Evolutionary conservation across 2,329 filamentous ascomycete genomes (phyloP).

Genomic region (Westerdykella sp.): DNA sequence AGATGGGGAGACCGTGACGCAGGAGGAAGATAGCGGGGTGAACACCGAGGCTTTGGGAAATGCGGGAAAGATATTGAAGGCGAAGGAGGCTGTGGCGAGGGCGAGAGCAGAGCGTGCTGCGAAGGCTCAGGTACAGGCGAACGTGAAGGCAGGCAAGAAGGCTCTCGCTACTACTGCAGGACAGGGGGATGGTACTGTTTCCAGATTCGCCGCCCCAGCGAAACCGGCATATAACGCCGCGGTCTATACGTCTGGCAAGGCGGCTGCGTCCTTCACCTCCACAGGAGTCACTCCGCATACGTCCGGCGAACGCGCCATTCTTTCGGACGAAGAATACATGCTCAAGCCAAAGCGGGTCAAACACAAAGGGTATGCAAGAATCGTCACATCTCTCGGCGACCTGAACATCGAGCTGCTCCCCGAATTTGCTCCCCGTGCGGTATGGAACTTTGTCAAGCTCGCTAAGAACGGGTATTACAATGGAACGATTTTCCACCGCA

Average conservation of each 20-base stretch:
- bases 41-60: conserved; percentile 77
- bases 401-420: conserved; percentile 85
- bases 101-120: conserved; percentile 65
- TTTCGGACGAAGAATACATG: conserved; percentile 96
- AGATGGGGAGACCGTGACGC: conserved; percentile 72
- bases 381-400: conserved; percentile 78
- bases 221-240: conserved; percentile 67
- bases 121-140: conserved; percentile 25
- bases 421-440: conserved; percentile 83
- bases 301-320: conserved; percentile 73
- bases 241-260: conserved; percentile 79
- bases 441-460: conserved; percentile 93
- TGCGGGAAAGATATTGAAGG: conserved; percentile 74
- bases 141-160: conserved; percentile 8
- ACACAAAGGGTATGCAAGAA: conserved; percentile 82
- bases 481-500: conserved; percentile 79
- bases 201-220: conserved; percentile 42
- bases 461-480: conserved; percentile 88
- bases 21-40: conserved; percentile 62
- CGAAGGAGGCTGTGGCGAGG: conserved; percentile 89
- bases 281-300: conserved; percentile 92
- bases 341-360: conserved; percentile 84
- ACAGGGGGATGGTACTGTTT: conserved; percentile 14
- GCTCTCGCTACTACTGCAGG: conserved; percentile 13
- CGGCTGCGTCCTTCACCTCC: conserved; percentile 90